phyloP scores from a whole-genome alignment of 2,329 filamentous ascomycete species.

The Geosmithia flava region DNA sequence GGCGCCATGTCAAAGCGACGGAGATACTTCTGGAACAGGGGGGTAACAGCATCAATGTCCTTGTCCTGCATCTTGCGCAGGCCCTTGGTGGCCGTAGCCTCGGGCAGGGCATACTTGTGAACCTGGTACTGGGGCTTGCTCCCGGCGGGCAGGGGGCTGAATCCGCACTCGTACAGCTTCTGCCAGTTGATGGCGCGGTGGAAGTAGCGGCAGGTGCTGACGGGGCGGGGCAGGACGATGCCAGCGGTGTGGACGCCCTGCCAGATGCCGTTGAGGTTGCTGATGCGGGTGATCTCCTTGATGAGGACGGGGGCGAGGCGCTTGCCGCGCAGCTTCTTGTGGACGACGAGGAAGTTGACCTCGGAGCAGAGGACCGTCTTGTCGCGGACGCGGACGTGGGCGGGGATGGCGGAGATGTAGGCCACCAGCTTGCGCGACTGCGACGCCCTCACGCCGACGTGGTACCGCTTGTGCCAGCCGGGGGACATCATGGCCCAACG shows the following conservation, averaged over 20 bases:
- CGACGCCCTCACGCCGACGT: slow-evolving; percentile 80
- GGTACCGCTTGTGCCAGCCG: slow-evolving; percentile 89
- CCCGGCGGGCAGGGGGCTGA: slow-evolving; percentile 73
- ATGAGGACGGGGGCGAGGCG: slow-evolving; percentile 88
- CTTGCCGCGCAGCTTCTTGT: slow-evolving; percentile 94
- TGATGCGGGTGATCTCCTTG: slow-evolving; percentile 91
- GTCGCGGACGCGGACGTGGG: slow-evolving; percentile 67
- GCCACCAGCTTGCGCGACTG: slow-evolving; percentile 81
- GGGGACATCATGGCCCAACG: slow-evolving; percentile 93
- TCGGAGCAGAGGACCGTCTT: slow-evolving; percentile 70
- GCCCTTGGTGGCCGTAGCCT: slow-evolving; percentile 58
- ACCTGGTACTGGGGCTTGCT: slow-evolving; percentile 82
- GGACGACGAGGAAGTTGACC: slow-evolving; percentile 96
- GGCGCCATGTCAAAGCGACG: slow-evolving; percentile 74
- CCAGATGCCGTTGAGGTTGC: slow-evolving; percentile 76
- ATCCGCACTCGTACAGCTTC: slow-evolving; percentile 89
- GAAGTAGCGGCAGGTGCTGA: slow-evolving; percentile 91
- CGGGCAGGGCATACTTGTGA: slow-evolving; percentile 72
- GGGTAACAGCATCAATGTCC: slow-evolving; percentile 65
- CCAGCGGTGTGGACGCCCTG: slow-evolving; percentile 96
- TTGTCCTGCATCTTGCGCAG: slow-evolving; percentile 68
- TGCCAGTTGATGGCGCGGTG: slow-evolving; percentile 91
- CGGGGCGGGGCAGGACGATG: slow-evolving; percentile 77
- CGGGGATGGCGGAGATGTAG: slow-evolving; percentile 89
- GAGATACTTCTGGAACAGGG: slow-evolving; percentile 66